Base-by-base conservation (phyloP, 2,329 filamentous ascomycete species). In the Emergomyces orientalis region DNA sequence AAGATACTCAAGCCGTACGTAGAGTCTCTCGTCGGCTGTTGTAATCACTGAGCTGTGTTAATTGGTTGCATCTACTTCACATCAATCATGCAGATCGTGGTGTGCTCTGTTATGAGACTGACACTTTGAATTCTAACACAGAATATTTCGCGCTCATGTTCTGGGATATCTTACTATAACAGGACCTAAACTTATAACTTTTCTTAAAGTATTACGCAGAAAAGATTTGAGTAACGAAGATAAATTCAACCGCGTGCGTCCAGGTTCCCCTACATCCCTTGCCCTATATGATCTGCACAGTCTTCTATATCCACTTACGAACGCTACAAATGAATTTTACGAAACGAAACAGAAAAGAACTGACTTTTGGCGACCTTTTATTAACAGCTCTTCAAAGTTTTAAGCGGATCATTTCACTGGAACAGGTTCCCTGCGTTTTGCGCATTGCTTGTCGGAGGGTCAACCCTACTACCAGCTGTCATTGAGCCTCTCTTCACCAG, bases 381-480 rank as follows among this genome's bases (percentile, higher is more conserved):
- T 59, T n/a, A 59, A 54, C 27, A 81, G 79, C 64, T 80, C 55
- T 66, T 66, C 54, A 69, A 68, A 45, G 72, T 77, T 58, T 67
- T 82, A 39, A 71, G 70, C 45, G 70, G 72, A 64, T 73, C 78
- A 32, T 67, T 80, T 43, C 76, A 75, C 45, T 66, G 77, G 49
- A 75, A 81, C 67, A 77, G 78, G 59, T 83, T 84, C 65, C 80
- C 82, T 41, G 74, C 80, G 3, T 82, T 81, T 64, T 84, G 81
- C 69, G 82, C 77, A 52, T 67, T 78, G 30, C 72, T 84, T 19
- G 75, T 83, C 22, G 82, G 79, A 47, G 81, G 81, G 27, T 82
- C 81, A 60, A 82, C 79, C 19, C 62, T 80, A 59, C 69, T 83
- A 25, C 76, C 78, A 22, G 61, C 70, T 25, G 63, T 72, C 22